Evolutionary conservation across 2,329 filamentous ascomycete species (phyloP).

Genomic region (Trichoderma afroharzianum): DNA sequence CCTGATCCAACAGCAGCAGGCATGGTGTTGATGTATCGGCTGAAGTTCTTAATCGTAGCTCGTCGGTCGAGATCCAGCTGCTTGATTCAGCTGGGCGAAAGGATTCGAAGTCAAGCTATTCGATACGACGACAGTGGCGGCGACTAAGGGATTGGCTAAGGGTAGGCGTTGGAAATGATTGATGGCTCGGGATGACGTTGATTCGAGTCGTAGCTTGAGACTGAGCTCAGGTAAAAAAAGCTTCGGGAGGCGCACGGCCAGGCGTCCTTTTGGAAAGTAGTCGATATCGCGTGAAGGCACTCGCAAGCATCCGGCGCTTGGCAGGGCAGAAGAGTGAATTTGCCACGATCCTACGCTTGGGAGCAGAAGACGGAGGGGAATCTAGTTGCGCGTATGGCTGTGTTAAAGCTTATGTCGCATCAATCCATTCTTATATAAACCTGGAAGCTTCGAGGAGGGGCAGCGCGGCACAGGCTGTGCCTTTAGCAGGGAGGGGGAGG

Average conservation of each 20-base stretch:
- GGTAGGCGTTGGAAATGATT: conserved; percentile 11
- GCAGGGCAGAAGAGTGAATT: background rate
- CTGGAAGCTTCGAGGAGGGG: conserved; percentile 10
- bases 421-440: background rate
- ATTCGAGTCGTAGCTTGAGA: background rate
- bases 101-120: background rate
- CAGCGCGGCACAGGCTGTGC: background rate
- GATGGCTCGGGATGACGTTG: conserved; percentile 18
- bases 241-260: background rate
- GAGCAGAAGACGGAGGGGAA: background rate
- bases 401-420: background rate
- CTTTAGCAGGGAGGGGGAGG: conserved; percentile 12
- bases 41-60: background rate
- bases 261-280: background rate
- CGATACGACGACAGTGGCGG: background rate
- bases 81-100: background rate
- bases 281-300: background rate
- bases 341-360: background rate
- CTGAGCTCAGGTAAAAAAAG: background rate
- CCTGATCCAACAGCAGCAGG: conserved; percentile 34
- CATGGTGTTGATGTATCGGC: conserved; percentile 23
- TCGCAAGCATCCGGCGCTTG: background rate
- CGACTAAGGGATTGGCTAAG: background rate
- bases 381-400: background rate
- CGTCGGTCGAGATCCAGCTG: background rate